Conservation (phyloP, 352 stramenopile species). For the Phytophthora capsici region DNA sequence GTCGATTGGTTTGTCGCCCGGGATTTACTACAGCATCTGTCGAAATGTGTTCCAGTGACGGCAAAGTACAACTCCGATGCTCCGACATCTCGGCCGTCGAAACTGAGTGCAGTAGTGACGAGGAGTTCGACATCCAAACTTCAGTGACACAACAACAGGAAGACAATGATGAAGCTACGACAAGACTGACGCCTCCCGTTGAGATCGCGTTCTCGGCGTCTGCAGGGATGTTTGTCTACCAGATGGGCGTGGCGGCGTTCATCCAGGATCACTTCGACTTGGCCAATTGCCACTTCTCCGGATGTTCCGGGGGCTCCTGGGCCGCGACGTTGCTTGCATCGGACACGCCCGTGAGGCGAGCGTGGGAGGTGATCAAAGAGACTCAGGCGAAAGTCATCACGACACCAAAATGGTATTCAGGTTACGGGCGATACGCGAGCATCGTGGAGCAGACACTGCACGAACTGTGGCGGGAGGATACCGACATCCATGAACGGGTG, state of each 20-base stretch:
- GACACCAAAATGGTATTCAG: constrained; percentile 64
- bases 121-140: constrained; percentile 35
- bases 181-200: constrained; percentile 29
- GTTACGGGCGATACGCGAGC: constrained; percentile 63
- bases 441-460: constrained; percentile 62
- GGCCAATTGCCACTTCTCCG: constrained; percentile 42
- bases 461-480: constrained; percentile 62
- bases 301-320: constrained; percentile 42
- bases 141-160: constrained; percentile 15
- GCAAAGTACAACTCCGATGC: constrained; percentile 1
- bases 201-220: constrained; percentile 76
- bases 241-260: constrained; percentile 77
- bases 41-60: background rate
- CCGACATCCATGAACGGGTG: constrained; percentile 54
- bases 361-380: constrained; percentile 62
- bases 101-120: constrained; percentile 43
- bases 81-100: constrained; percentile 22
- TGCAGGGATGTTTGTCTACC: constrained; percentile 73
- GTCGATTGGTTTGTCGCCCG: too few species aligned
- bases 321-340: constrained; percentile 49
- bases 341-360: constrained; percentile 52
- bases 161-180: background rate
- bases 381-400: constrained; percentile 51
- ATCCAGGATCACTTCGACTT: constrained; percentile 66
- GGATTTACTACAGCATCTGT: too few species aligned